A percentile compares a stretch with the other conserved stretches of the same genome.
Evolutionary conservation across 2,329 filamentous ascomycete genomes (phyloP).

Genomic region (Pezicula rhizophila): DNA sequence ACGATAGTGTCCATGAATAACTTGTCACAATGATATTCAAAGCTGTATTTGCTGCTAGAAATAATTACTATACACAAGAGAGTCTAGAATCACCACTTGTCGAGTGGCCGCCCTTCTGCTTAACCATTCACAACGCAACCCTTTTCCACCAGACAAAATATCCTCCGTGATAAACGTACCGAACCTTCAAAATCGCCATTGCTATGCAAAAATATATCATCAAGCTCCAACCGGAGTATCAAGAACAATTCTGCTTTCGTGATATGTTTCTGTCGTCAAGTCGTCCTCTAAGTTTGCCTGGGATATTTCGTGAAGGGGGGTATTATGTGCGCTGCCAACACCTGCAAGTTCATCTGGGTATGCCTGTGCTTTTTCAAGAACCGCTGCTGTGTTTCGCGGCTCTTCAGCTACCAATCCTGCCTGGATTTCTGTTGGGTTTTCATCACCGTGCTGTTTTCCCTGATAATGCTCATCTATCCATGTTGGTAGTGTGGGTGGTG

Average conservation of each 20-base stretch:
- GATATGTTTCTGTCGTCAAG: constrained; percentile 20
- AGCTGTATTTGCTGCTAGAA: too few species aligned
- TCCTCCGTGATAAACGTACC: not conserved
- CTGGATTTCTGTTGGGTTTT: constrained; percentile 16
- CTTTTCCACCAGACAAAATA: not conserved
- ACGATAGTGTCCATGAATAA: too few species aligned
- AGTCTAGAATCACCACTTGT: not conserved
- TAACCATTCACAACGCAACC: not conserved
- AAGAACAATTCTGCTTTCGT: constrained; percentile 11
- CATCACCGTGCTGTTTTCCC: not conserved
- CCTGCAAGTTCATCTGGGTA: constrained; percentile 15
- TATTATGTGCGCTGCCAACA: constrained; percentile 15
- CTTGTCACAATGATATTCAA: too few species aligned
- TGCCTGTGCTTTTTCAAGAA: constrained; percentile 5
- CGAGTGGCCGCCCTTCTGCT: not conserved
- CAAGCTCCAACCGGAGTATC: constrained; percentile 1
- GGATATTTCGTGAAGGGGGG: constrained; percentile 10
- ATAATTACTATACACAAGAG: too few species aligned
- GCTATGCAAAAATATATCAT: not conserved
- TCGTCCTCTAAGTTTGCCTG: constrained; percentile 17
- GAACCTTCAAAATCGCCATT: not conserved
- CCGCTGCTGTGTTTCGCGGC: constrained; percentile 7
- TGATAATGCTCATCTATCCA: not conserved
- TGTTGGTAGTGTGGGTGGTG: not conserved
- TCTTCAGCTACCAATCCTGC: not conserved